Evolutionary conservation across 768 basidiomycete genomes (phyloP), one percentile per base, ranked within the genome.

Genomic region (Auriculariales sp.): DNA sequence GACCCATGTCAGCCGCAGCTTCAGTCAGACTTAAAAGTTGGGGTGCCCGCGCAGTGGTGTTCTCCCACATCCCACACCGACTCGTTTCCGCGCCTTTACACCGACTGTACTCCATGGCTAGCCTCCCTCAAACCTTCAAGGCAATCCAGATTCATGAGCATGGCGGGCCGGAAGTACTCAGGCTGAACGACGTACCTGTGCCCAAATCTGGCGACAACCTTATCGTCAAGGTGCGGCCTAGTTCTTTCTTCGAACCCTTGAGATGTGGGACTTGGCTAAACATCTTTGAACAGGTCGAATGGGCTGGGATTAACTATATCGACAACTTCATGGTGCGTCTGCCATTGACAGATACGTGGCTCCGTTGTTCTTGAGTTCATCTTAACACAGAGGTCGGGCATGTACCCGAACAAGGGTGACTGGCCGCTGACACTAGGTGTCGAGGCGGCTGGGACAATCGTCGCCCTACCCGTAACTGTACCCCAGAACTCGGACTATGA

Each of bases 151-250:
- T 69, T 53, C 49, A 61, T 11, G 56, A 63, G 53, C 59, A 56
- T 10, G 71, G 70, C 7, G 67, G 64, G 0, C 58, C 65, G 1
- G 68, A 71, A 39, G 69, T 67, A 15, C 59, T 68, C 47, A 48
- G 35, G 27, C 30, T 32, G 31, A 12, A 33, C 10, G 6, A 11
- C 5, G 60, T 68, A 4, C 69, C 68, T 1, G 46, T 48, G 14
- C 62, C 63, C 0, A 55, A 55, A 4, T 52, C 54, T 0, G 63
- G 65, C 27, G 61, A 71, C 56, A 56, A 64, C 17, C 49, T 65
- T 6, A 51, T 64, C 49, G 56, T 48, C n/a, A 34, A 17, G 11
- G 17, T 11, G 11, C 17, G 11, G 11, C 33, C 33, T 17, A 11
- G 33, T 34, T 11, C 11, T 17, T 17, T 34, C n/a, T 11, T 17